phyloP scores from a whole-genome alignment of 2,329 filamentous ascomycete species.

The Colletotrichum lupini region DNA sequence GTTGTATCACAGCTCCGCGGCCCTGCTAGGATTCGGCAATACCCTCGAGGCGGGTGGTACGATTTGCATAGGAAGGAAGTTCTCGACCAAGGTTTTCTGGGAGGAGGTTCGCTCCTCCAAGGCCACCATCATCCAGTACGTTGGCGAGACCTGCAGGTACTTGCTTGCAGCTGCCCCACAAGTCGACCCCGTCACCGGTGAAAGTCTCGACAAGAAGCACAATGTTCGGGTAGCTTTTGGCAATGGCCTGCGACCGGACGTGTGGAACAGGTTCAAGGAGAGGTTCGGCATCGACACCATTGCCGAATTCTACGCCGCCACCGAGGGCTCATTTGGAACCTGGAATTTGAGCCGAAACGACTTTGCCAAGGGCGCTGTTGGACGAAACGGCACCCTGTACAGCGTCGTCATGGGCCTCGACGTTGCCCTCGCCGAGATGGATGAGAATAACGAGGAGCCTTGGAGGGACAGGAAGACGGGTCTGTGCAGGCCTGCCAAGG shows the following conservation, averaged over 20 bases:
- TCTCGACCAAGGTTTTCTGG: conserved; percentile 84
- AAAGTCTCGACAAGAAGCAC: conserved; percentile 78
- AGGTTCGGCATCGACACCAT: conserved; percentile 81
- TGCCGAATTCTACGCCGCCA: conserved; percentile 84
- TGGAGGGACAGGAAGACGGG: conserved; percentile 75
- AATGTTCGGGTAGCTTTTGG: conserved; percentile 81
- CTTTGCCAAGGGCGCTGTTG: conserved; percentile 81
- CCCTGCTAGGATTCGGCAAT: conserved; percentile 74
- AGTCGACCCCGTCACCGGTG: conserved; percentile 70
- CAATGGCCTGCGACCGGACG: conserved; percentile 86
- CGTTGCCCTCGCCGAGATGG: conserved; percentile 74
- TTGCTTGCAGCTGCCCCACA: conserved; percentile 75
- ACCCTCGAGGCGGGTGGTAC: conserved; percentile 72
- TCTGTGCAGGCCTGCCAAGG: conserved; percentile 69
- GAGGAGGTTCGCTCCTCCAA: conserved; percentile 75
- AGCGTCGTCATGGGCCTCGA: conserved; percentile 61
- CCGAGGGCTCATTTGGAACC: conserved; percentile 75
- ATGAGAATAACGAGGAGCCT: conserved; percentile 76
- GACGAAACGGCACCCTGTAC: conserved; percentile 74
- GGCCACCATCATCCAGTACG: conserved; percentile 85
- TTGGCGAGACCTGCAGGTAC: conserved; percentile 89
- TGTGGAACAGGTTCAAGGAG: conserved; percentile 86
- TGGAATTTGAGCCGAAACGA: conserved; percentile 82
- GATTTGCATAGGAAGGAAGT: conserved; percentile 79
- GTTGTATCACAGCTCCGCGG: conserved; percentile 85